A percentile compares a stretch with the other conserved stretches of the same genome.
Conservation (phyloP, 2,329 filamentous ascomycete species). For the Hypoxylon rubiginosum region DNA sequence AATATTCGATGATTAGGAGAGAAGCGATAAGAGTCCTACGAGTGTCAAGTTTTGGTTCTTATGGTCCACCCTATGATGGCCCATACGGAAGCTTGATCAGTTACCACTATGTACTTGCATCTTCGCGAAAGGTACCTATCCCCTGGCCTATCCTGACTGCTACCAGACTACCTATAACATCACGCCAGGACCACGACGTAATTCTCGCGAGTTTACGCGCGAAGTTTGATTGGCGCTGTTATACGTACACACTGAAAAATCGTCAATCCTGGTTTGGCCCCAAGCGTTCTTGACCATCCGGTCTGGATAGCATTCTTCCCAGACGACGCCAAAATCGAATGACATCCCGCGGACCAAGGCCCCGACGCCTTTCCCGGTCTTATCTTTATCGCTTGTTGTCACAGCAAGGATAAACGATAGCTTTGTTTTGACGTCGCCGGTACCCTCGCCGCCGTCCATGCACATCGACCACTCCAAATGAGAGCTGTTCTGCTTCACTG, state of each 20-base stretch:
- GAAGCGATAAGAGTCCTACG: too few species aligned
- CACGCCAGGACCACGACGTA: slow-evolving; percentile 23
- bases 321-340: slow-evolving; percentile 35
- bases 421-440: slow-evolving; percentile 38
- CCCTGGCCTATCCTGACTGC: not conserved
- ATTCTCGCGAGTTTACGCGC: slow-evolving; percentile 2
- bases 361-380: slow-evolving; percentile 31
- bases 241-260: slow-evolving; percentile 38
- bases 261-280: slow-evolving; percentile 36
- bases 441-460: slow-evolving; percentile 40
- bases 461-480: slow-evolving; percentile 37
- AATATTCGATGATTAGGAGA: too few species aligned
- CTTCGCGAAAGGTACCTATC: not conserved
- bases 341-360: slow-evolving; percentile 27
- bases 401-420: slow-evolving; percentile 25
- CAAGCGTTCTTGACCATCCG: slow-evolving; percentile 29
- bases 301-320: slow-evolving; percentile 38
- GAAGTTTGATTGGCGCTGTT: slow-evolving; percentile 27
- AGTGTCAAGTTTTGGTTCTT: too few species aligned
- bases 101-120: not conserved
- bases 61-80: too few species aligned
- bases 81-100: too few species aligned
- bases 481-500: slow-evolving; percentile 14
- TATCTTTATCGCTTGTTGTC: slow-evolving; percentile 35
- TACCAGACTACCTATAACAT: not conserved